Conservation (phyloP, 768 basidiomycete genomes). For the Mrakia frigida region DNA sequence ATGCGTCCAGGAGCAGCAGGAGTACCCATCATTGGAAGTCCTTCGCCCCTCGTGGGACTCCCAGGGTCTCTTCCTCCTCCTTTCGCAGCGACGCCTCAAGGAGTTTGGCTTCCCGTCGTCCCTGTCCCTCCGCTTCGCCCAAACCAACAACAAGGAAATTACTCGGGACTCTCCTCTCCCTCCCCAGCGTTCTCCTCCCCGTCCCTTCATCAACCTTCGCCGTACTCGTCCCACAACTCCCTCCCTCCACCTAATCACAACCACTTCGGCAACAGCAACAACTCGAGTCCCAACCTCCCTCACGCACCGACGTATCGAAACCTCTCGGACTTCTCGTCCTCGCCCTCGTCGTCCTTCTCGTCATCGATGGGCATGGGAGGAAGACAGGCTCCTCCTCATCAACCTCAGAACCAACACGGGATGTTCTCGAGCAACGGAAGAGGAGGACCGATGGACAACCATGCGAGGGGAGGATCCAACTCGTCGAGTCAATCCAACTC, state of each 20-base stretch:
- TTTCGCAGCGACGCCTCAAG: background rate
- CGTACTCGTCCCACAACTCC: background rate
- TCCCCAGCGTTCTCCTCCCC: background rate
- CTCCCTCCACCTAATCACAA: background rate
- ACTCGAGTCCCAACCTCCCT: too few relatives aligned
- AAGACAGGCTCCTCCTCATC: background rate
- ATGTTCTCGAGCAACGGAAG: constrained; percentile 16
- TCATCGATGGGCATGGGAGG: background rate
- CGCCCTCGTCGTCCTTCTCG: background rate
- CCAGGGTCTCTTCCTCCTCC: constrained; percentile 7
- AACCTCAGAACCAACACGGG: background rate
- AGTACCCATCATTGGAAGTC: background rate
- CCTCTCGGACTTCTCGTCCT: background rate
- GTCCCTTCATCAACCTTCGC: background rate
- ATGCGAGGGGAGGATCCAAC: background rate
- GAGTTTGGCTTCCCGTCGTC: constrained; percentile 25
- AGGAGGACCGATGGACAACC: constrained; percentile 6
- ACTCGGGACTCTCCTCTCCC: background rate
- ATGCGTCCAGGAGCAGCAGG: background rate
- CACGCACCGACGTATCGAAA: background rate
- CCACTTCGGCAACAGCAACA: background rate
- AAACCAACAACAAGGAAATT: background rate
- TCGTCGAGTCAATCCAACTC: background rate
- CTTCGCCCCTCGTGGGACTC: background rate
- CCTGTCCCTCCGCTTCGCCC: background rate